Percentiles rank a stretch among this genome's conserved stretches.
Conservation (phyloP, 495 filamentous ascomycete genomes). For the Daldinia concentrica region DNA sequence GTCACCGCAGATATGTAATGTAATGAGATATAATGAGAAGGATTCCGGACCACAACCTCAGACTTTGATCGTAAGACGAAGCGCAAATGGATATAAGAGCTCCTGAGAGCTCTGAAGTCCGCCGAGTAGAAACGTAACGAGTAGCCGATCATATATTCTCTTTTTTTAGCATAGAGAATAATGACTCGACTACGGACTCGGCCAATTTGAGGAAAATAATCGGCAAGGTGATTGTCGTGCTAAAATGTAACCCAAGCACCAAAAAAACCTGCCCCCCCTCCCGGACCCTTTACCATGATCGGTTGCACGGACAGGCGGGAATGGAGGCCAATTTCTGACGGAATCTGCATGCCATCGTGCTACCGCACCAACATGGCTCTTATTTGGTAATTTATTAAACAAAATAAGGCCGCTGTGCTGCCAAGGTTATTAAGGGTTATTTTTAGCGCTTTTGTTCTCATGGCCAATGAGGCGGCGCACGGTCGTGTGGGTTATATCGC, state of each 20-base stretch:
- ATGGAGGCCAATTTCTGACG: slow-evolving; percentile 38
- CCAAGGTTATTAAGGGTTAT: slow-evolving; percentile 34
- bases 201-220: slow-evolving; percentile 40
- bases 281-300: slow-evolving; percentile 18
- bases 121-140: slow-evolving; percentile 5
- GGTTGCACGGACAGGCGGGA: slow-evolving; percentile 35
- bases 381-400: slow-evolving; percentile 11
- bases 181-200: slow-evolving; percentile 22
- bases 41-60: background rate
- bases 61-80: background rate
- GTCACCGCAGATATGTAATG: slow-evolving; percentile 4
- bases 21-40: background rate
- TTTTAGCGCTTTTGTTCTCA: slow-evolving; percentile 27
- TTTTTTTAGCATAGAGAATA: slow-evolving; percentile 13
- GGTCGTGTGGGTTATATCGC: background rate
- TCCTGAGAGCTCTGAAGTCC: background rate
- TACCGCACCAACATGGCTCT: slow-evolving; percentile 13
- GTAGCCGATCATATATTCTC: slow-evolving; percentile 14
- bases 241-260: slow-evolving; percentile 34
- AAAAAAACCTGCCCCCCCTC: slow-evolving; percentile 13
- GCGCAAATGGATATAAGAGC: slow-evolving; percentile 2
- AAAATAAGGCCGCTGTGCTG: slow-evolving; percentile 4
- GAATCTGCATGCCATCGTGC: slow-evolving; percentile 35
- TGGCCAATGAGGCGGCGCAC: slow-evolving; percentile 15
- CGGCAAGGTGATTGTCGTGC: slow-evolving; percentile 34